Evolutionary conservation across 2,329 filamentous ascomycete species (phyloP).

Genomic region (Ilyonectria sp.): DNA sequence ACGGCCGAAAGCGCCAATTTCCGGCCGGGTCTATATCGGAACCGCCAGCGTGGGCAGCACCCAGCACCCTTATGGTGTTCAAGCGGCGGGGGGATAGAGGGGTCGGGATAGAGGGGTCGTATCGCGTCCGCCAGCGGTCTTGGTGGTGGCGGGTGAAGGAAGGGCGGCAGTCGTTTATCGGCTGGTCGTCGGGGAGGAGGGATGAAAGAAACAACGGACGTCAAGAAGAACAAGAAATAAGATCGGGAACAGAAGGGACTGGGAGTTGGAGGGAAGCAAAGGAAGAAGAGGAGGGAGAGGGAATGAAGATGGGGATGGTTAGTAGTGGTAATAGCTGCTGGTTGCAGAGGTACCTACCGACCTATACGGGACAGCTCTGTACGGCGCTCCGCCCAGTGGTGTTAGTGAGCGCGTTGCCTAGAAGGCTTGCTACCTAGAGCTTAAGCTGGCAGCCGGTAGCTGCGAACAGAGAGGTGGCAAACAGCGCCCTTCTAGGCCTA

Average conservation of each 20-base stretch:
- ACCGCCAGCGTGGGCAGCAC: slow-evolving; percentile 9
- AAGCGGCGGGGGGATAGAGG: slow-evolving; percentile 24
- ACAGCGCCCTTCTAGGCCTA: slow-evolving; percentile 20
- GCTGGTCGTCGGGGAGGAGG: slow-evolving; percentile 3
- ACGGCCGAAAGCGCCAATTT: slow-evolving; percentile 17
- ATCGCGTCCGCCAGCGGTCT: slow-evolving; percentile 25
- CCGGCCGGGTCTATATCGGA: slow-evolving; percentile 16
- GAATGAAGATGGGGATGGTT: slow-evolving; percentile 1
- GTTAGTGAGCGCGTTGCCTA: slow-evolving; percentile 7
- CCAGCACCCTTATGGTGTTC: slow-evolving; percentile 7
- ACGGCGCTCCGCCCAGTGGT: slow-evolving; percentile 16
- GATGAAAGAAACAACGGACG: neutral
- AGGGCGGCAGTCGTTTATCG: slow-evolving; percentile 2
- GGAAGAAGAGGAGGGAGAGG: neutral
- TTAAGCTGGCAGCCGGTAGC: neutral
- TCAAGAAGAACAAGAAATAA: neutral
- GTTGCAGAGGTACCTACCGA: neutral
- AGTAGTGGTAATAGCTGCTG: slow-evolving; percentile 17
- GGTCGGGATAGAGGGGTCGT: slow-evolving; percentile 24
- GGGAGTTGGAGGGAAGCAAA: neutral
- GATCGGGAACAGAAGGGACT: neutral
- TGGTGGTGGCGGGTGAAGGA: slow-evolving; percentile 3
- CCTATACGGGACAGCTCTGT: neutral
- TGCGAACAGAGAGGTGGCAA: neutral
- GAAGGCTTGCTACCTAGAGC: neutral